Base-by-base conservation (phyloP, 495 filamentous ascomycete species). In the Penicillium parvum region DNA sequence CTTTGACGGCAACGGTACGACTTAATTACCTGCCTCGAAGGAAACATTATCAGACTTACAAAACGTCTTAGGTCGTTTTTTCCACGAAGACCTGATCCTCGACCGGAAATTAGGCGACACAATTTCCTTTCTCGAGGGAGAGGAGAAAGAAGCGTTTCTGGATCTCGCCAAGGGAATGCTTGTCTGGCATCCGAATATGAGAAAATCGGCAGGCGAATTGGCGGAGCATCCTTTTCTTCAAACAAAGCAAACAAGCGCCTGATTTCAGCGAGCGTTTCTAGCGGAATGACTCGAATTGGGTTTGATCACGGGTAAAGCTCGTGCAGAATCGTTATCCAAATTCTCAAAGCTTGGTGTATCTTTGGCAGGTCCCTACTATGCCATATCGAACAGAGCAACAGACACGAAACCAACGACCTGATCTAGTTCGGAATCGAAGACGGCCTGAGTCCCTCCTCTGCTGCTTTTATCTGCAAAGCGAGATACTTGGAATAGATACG, bases 401-500 rank as follows among this genome's bases (percentile, higher is more conserved):
- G n/a, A n/a, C n/a, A n/a, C n/a, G n/a, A n/a, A n/a, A n/a, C n/a
- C n/a, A n/a, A n/a, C n/a, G n/a, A n/a, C n/a, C n/a, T n/a, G n/a
- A n/a, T n/a, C n/a, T n/a, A n/a, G n/a, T n/a, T n/a, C n/a, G n/a
- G n/a, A n/a, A n/a, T n/a, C n/a, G n/a, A n/a, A n/a, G n/a, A n/a
- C n/a, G n/a, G n/a, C n/a, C n/a, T n/a, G n/a, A n/a, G n/a, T n/a
- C 22, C 22, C 9, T 14, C 14, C 32, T 25, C 19, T 7, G 30
- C 29, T 17, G 11, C 14, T 42, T 15, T 22, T 16, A 28, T n/a
- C 18, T 12, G 19, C 34, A 32, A n/a, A 39, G 38, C 40, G 19
- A 29, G 20, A 15, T n/a, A 34, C 40, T 76, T 74, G 3, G 81
- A 84, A 38, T 71, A 84, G 37, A 79, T 83, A 29, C 86, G 74